Evolutionary conservation across 306 rosid species (phyloP).

Genomic region (Vigna nakashimae): DNA sequence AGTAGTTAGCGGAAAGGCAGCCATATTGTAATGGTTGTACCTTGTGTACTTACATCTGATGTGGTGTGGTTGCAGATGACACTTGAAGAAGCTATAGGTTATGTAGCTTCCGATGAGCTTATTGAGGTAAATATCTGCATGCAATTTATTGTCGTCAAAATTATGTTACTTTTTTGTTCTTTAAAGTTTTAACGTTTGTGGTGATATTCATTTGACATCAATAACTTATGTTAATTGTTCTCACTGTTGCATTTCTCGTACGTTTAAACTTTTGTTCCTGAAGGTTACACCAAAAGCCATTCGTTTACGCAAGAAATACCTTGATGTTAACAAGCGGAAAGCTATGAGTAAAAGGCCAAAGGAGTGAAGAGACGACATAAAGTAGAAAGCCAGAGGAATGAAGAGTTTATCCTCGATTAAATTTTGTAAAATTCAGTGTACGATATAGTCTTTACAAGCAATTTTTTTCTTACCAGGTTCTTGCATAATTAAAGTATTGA

Average conservation of each 20-base stretch:
- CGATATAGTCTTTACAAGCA: constrained; percentile 37
- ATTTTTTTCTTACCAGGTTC: constrained; percentile 25
- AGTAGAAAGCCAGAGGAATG: constrained; percentile 64
- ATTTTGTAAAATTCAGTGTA: constrained; percentile 46
- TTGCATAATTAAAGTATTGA: constrained; percentile 46
- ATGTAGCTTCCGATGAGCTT: constrained; percentile 96
- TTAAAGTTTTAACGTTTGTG: not conserved
- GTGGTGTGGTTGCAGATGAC: constrained; percentile 73
- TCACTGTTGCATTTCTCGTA: not conserved
- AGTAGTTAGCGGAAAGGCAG: not conserved
- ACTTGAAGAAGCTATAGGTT: constrained; percentile 97
- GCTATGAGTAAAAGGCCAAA: constrained; percentile 79
- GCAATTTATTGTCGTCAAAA: not conserved
- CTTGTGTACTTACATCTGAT: constrained; percentile 40
- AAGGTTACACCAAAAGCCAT: constrained; percentile 96
- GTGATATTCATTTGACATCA: not conserved
- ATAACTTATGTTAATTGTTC: constrained; percentile 8
- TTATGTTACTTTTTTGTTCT: not conserved
- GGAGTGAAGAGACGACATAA: constrained; percentile 60
- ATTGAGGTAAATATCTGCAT: constrained; percentile 72
- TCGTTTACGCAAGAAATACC: constrained; percentile 87
- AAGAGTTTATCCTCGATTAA: constrained; percentile 42
- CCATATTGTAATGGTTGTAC: constrained; percentile 22
- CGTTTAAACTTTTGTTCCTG: constrained; percentile 29
- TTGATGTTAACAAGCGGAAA: constrained; percentile 91